Evolutionary conservation across 1,284 basidiomycete genomes (phyloP).

Genomic region (Sanghuangporus weigelae): DNA sequence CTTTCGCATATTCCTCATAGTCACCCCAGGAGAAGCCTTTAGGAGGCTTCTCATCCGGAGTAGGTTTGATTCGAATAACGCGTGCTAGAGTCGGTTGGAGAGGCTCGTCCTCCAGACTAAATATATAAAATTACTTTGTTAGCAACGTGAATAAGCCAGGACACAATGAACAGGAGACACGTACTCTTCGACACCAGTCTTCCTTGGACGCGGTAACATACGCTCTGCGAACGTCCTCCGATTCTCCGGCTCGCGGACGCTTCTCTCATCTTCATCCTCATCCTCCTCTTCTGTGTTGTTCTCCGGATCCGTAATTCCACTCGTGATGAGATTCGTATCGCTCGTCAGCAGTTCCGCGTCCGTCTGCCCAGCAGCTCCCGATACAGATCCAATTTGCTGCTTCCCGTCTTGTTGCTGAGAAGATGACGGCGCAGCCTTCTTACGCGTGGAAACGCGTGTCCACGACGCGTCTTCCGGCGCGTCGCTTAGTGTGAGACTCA

Average conservation of each 20-base stretch:
- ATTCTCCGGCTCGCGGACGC: conserved; percentile 23
- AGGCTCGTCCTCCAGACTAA: conserved; percentile 57
- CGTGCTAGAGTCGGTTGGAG: conserved; percentile 50
- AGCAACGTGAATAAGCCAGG: conserved; percentile 7
- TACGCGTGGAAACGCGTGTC: conserved; percentile 43
- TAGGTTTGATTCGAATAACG: conserved; percentile 58
- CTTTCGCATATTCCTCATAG: conserved; percentile 57
- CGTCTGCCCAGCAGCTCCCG: conserved; percentile 10
- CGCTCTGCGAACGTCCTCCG: conserved; percentile 52
- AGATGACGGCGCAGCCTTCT: conserved; percentile 17
- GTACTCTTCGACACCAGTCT: conserved; percentile 65
- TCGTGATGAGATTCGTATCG: conserved; percentile 48
- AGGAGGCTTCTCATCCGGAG: conserved; percentile 49
- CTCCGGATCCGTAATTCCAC: conserved; percentile 48
- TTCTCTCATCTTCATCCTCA: conserved; percentile 27
- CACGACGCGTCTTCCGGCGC: conserved; percentile 46
- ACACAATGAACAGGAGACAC: conserved; percentile 26
- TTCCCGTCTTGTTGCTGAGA: neutral
- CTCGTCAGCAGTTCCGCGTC: conserved; percentile 38
- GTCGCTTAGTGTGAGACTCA: conserved; percentile 10
- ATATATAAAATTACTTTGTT: conserved; percentile 12
- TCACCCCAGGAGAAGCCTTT: conserved; percentile 68
- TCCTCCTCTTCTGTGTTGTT: conserved; percentile 29
- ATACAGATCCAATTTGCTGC: neutral
- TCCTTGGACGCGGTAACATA: conserved; percentile 50